A percentile compares a stretch with the other conserved stretches of the same genome.
Evolutionary conservation across 768 basidiomycete genomes (phyloP).

Genomic region (Tulasnella sp.): DNA sequence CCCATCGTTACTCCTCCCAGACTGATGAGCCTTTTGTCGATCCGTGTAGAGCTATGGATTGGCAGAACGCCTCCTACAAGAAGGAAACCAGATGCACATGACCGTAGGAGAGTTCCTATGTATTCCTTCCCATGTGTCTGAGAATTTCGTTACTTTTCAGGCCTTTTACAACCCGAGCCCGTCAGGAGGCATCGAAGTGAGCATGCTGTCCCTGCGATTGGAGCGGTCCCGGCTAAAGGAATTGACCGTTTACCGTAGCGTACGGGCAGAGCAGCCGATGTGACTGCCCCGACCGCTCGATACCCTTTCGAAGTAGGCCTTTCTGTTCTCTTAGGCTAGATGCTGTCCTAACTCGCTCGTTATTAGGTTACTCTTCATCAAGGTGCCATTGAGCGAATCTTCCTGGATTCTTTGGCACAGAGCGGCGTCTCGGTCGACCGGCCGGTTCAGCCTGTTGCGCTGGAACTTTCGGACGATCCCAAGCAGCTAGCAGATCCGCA

Average conservation of each 20-base stretch:
- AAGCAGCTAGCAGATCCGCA: slow-evolving; percentile 37
- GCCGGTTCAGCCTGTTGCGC: slow-evolving; percentile 40
- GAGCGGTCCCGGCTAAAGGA: not conserved
- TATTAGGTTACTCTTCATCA: slow-evolving; percentile 47
- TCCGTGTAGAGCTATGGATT: slow-evolving; percentile 71
- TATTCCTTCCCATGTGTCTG: not conserved
- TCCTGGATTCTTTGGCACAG: slow-evolving; percentile 35
- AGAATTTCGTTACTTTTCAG: slow-evolving; percentile 44
- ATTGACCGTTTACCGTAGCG: slow-evolving; percentile 48
- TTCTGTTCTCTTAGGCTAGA: not conserved
- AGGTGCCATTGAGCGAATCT: slow-evolving; percentile 42
- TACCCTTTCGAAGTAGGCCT: slow-evolving; percentile 67
- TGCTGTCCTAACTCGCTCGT: not conserved
- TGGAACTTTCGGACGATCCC: slow-evolving; percentile 40
- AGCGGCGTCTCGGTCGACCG: slow-evolving; percentile 40
- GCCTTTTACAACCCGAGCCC: slow-evolving; percentile 73
- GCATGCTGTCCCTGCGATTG: not conserved
- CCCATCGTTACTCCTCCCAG: not conserved
- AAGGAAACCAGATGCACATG: slow-evolving; percentile 71
- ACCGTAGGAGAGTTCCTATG: slow-evolving; percentile 52
- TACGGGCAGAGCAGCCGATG: slow-evolving; percentile 63
- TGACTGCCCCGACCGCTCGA: slow-evolving; percentile 63
- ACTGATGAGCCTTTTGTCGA: not conserved
- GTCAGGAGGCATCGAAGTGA: slow-evolving; percentile 65
- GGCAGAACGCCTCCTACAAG: slow-evolving; percentile 61